Base-by-base conservation (phyloP, 495 filamentous ascomycete genomes). In the Podospora anserina region DNA sequence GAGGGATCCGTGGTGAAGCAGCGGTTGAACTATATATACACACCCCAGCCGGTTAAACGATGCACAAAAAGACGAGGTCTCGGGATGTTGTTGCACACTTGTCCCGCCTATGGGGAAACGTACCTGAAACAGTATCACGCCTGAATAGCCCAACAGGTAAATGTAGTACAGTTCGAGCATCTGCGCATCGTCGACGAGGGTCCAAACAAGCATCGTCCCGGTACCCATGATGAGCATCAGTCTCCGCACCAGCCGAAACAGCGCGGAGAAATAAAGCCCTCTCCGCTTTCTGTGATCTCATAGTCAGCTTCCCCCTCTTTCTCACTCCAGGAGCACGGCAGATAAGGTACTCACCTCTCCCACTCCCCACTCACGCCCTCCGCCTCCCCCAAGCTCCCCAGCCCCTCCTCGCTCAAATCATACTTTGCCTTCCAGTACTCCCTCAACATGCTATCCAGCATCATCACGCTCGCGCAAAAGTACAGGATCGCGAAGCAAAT, bases 401-500 rank as follows among this genome's bases (percentile, higher is more conserved):
- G 63, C 59, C 69, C 74, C 13, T 71, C 69, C 3, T 70, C 66
- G 4, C 72, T 70, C 20, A 76, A 60, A 4, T 71, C 63, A 56
- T 69, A 75, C 26, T 44, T 58, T 9, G 61, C 65, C 26, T 69
- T 27, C 74, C 74, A 76, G 58, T 75, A 73, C 23, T 68, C 61
- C 30, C 72, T 64, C 56, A 76, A 65, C 1, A 69, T 70, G 6
- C 28, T 53, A 32, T 77, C 75, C 1, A 77, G 66, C 0, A 63
- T 58, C 70, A 77, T 77, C 34, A 71, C 72, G 1, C 68, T 66
- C 5, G 55, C 53, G 55, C 74, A 75, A 44, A 77, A 77, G 64
- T 76, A 77, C n/a, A 76, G 63, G 16, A 77, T 73, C 3, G 69
- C 68, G 28, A 76, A 70, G 30, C 74, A 75, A n/a, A 77, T 70